Percentiles rank a stretch among this genome's conserved stretches.
phyloP scores from a whole-genome alignment of 176 grass and related monocot genomes.

The Zizania latifolia region DNA sequence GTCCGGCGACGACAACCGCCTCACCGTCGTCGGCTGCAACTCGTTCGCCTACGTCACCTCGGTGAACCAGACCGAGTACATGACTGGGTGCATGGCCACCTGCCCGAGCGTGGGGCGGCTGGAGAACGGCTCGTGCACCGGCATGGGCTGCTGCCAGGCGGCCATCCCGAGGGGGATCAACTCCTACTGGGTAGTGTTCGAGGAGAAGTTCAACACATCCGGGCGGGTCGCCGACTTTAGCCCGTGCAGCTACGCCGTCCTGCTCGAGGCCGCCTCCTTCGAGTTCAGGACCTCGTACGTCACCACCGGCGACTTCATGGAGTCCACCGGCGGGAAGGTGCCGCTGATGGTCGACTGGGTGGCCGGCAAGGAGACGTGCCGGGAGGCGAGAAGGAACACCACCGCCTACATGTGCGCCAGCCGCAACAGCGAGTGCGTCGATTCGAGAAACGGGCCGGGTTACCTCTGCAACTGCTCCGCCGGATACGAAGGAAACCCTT shows the following conservation, averaged over 20 bases:
- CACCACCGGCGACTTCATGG: constrained; percentile 7
- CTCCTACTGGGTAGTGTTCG: constrained; percentile 17
- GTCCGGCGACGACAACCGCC: constrained; percentile 21
- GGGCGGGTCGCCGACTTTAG: not conserved
- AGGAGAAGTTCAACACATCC: constrained; percentile 12
- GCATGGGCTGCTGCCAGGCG: constrained; percentile 64
- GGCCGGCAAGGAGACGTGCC: constrained; percentile 29
- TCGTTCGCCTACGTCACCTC: constrained; percentile 24
- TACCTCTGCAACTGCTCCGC: constrained; percentile 50
- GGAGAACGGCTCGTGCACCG: constrained; percentile 45
- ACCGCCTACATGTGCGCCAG: constrained; percentile 40
- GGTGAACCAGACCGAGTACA: not conserved
- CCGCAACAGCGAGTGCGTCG: constrained; percentile 16
- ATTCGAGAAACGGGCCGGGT: constrained; percentile 23
- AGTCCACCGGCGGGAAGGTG: not conserved
- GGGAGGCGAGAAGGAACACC: not conserved
- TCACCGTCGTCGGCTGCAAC: constrained; percentile 50
- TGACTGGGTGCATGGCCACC: constrained; percentile 38
- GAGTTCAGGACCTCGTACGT: constrained; percentile 36
- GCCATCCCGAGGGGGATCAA: constrained; percentile 43
- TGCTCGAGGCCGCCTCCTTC: constrained; percentile 39
- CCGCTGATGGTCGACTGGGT: constrained; percentile 57
- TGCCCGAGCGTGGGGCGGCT: constrained; percentile 15
- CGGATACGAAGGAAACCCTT: constrained; percentile 56
- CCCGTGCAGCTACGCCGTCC: constrained; percentile 44